A percentile compares a stretch with the other conserved stretches of the same genome.
phyloP scores from a whole-genome alignment of 768 basidiomycete species.

The Trametes meyenii region DNA sequence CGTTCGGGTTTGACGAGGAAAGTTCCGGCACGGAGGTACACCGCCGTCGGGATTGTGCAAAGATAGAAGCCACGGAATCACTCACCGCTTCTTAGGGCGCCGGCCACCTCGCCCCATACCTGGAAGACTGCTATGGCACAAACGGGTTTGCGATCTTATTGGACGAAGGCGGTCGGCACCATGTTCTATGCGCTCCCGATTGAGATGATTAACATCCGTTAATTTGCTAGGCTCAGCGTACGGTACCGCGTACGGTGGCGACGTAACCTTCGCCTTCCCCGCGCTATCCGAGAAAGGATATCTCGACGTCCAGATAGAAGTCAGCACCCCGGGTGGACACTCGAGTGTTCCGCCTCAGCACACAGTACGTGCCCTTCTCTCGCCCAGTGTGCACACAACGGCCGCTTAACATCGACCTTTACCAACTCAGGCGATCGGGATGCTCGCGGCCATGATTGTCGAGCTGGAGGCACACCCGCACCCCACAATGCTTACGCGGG shows the following conservation, averaged over 20 bases:
- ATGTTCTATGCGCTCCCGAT: neutral
- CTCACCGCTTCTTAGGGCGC: constrained; percentile 52
- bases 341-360: constrained; percentile 83
- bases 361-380: constrained; percentile 50
- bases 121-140: constrained; percentile 66
- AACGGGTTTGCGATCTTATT: constrained; percentile 77
- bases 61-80: constrained; percentile 11
- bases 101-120: constrained; percentile 43
- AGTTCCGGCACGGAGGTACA: constrained; percentile 31
- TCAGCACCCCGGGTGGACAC: constrained; percentile 78
- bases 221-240: constrained; percentile 31
- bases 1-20: constrained; percentile 58
- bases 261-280: constrained; percentile 59
- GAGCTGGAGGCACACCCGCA: constrained; percentile 70
- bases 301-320: constrained; percentile 61
- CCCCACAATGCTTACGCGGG: constrained; percentile 50
- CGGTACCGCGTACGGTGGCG: constrained; percentile 50
- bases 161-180: constrained; percentile 78
- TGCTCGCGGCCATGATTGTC: constrained; percentile 71
- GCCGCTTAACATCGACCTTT: neutral
- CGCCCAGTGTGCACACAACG: neutral
- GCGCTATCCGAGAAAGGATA: constrained; percentile 79
- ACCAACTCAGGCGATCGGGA: constrained; percentile 38
- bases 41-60: neutral
- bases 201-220: neutral